phyloP scores from a whole-genome alignment of 305 asterid genomes.

The Solanum hybrid region DNA sequence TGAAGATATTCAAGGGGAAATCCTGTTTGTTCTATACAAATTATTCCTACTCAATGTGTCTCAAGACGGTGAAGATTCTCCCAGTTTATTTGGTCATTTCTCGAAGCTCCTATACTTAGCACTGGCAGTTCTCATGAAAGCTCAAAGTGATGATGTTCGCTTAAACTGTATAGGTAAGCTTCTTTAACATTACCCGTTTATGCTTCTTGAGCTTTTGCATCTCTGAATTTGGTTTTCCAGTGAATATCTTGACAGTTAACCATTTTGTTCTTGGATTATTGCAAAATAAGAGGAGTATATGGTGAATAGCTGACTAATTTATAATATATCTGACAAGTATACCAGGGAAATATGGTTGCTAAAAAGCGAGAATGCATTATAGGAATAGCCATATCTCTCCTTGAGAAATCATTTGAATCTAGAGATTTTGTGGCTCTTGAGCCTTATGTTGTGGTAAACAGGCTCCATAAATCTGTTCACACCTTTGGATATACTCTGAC shows the following conservation, averaged over 20 bases:
- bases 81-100: conserved; percentile 36
- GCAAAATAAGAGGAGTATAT: not conserved
- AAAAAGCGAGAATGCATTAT: not conserved
- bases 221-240: not conserved
- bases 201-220: not conserved
- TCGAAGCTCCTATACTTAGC: conserved; percentile 60
- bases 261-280: not conserved
- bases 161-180: conserved; percentile 70
- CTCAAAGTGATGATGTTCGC: conserved; percentile 83
- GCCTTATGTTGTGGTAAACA: not conserved
- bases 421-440: not conserved
- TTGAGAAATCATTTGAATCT: not conserved
- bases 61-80: conserved; percentile 34
- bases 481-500: not conserved
- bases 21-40: conserved; percentile 70
- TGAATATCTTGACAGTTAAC: not conserved
- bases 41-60: conserved; percentile 42
- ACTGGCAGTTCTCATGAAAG: conserved; percentile 71
- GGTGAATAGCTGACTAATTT: not conserved
- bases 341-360: not conserved
- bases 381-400: not conserved
- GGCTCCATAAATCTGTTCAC: not conserved
- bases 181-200: conserved; percentile 10
- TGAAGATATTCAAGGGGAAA: conserved; percentile 92
- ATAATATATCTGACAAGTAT: not conserved